Evolutionary conservation across 345 rosid species (phyloP).

Genomic region (Chamaenerion angustifolium): DNA sequence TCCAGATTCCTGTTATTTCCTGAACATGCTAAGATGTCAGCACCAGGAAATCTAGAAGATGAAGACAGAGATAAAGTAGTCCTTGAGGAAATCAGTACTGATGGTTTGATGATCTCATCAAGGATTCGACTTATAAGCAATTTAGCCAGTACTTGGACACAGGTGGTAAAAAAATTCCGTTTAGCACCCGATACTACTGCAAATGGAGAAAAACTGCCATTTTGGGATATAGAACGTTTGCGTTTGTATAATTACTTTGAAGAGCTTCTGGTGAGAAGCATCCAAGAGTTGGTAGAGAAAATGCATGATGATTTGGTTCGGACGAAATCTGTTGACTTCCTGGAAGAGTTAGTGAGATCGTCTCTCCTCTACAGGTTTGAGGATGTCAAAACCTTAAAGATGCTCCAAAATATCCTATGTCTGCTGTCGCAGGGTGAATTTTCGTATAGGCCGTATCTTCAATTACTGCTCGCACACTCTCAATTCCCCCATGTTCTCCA

Average conservation of each 20-base stretch:
- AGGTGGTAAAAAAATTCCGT: slow-evolving; percentile 38
- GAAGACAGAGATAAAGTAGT: slow-evolving; percentile 9
- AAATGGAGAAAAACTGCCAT: slow-evolving; percentile 10
- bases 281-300: slow-evolving; percentile 28
- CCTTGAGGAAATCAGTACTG: slow-evolving; percentile 17
- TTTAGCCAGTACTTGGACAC: slow-evolving; percentile 53
- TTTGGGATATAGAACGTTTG: slow-evolving; percentile 14
- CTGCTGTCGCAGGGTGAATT: slow-evolving; percentile 41
- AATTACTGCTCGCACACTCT: slow-evolving; percentile 68
- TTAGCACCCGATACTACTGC: slow-evolving; percentile 15
- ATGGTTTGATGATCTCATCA: slow-evolving; percentile 16
- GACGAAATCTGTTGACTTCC: slow-evolving; percentile 48
- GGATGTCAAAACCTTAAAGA: slow-evolving; percentile 49
- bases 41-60: slow-evolving; percentile 18
- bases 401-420: slow-evolving; percentile 32
- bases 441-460: slow-evolving; percentile 39
- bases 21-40: slow-evolving; percentile 16
- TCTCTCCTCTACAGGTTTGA: slow-evolving; percentile 66
- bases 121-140: slow-evolving; percentile 35
- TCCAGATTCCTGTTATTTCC: slow-evolving; percentile 50
- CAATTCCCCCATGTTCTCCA: slow-evolving; percentile 50
- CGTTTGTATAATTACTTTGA: slow-evolving; percentile 49
- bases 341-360: slow-evolving; percentile 49
- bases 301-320: slow-evolving; percentile 41
- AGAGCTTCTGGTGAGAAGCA: slow-evolving; percentile 49